Evolutionary conservation across 306 rosid genomes (phyloP), one percentile per base, ranked within the genome.

Genomic region (Quercus aquifolioides): DNA sequence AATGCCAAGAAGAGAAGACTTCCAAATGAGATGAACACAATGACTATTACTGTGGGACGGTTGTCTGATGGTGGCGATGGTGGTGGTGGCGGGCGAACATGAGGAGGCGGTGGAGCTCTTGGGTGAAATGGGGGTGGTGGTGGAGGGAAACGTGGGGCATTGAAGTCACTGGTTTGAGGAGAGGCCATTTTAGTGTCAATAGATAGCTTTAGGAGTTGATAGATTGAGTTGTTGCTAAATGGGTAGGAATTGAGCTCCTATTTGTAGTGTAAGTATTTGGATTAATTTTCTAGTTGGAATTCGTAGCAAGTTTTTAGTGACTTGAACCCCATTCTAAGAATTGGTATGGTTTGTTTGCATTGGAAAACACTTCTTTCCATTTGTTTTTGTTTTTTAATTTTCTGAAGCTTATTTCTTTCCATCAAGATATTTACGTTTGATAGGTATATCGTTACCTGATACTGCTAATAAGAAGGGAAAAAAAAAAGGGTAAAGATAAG

Each of bases 311-410:
- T 58, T 80, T 82, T 38, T 15, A 71, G 80, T 81, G 81, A 89
- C 98, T 91, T 91, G 86, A 69, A 91, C 80, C 87, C 71, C 90
- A 81, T 89, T 74, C 89, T 21, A 93, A 89, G 97, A 82, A 82
- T 87, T 69, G 84, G 55, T 12, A 21, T 18, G 55, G 80, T 30
- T 85, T 91, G 89, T 81, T 88, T 92, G 94, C 19, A 89, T 86
- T 92, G 86, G 79, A 92, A 84, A 86, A 86, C 92, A 92, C 92
- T 85, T 80, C 85, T 82, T 28, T 71, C 35, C n/a, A 73, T 74
- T 81, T 6, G 30, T 75, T 57, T 20, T 35, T 51, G n/a, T 55
- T 1, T 38, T 46, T 49, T 33, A 5, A 33, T 33, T 33, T 10
- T 49, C 54, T 13, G 31, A 65, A 70, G 54, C 81, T 51, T 55